Evolutionary conservation across 345 rosid genomes (phyloP).

Genomic region (Acer negundo): DNA sequence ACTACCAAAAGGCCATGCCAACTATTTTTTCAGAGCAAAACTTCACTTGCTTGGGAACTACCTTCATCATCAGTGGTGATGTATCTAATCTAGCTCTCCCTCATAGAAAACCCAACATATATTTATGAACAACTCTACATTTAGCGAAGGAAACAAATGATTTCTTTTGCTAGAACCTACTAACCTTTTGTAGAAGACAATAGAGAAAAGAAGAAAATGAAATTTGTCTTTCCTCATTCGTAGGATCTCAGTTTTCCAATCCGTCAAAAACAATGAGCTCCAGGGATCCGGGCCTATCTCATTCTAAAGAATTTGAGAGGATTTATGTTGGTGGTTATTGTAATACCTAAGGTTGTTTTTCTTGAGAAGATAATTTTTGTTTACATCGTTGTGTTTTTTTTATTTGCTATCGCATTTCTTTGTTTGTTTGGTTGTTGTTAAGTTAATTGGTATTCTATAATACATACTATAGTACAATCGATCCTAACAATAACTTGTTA

Average conservation of each 20-base stretch:
- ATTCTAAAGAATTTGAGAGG: background rate
- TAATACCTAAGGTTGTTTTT: background rate
- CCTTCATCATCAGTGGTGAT: background rate
- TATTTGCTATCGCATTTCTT: background rate
- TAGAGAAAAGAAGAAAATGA: background rate
- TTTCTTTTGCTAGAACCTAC: too few relatives aligned
- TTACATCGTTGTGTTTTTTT: too few relatives aligned
- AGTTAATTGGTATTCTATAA: background rate
- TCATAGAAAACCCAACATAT: background rate
- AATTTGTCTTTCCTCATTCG: background rate
- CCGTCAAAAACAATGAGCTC: background rate
- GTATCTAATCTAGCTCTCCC: background rate
- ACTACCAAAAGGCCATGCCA: background rate
- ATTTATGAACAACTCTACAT: background rate
- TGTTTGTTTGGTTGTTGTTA: background rate
- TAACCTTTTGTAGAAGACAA: background rate
- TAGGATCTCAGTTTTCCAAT: background rate
- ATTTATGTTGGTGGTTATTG: background rate
- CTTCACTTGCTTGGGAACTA: background rate
- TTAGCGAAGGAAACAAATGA: background rate
- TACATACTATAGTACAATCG: too few relatives aligned
- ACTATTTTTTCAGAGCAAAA: background rate
- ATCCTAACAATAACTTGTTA: background rate
- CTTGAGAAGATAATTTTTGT: background rate
- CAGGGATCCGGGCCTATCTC: background rate